A percentile compares a stretch with the other conserved stretches of the same genome.
Evolutionary conservation across 441 rosid genomes (phyloP).

Genomic region (Pelargonium myrrhifolium): DNA sequence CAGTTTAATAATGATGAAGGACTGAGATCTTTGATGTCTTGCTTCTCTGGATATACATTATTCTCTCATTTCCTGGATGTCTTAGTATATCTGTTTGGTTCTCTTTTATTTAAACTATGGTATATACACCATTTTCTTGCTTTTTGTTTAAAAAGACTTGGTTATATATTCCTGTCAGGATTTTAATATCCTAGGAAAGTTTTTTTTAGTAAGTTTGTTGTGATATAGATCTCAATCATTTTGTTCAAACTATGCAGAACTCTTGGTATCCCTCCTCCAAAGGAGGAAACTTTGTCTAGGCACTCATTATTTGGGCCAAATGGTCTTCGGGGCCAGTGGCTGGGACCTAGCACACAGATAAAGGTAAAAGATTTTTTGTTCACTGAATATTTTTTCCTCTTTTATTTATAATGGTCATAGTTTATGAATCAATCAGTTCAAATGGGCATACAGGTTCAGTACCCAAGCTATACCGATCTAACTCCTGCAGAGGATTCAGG

Average conservation of each 20-base stretch:
- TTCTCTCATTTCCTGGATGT: background rate
- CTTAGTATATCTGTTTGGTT: slow-evolving; percentile 1
- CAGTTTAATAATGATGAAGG: background rate
- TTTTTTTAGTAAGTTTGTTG: background rate
- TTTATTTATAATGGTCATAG: slow-evolving; percentile 1
- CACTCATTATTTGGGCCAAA: slow-evolving; percentile 89
- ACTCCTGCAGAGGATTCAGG: slow-evolving; percentile 37
- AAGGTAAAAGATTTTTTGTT: slow-evolving; percentile 40
- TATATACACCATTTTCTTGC: background rate
- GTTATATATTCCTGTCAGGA: background rate
- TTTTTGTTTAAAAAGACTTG: too few species aligned
- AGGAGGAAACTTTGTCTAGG: slow-evolving; percentile 82
- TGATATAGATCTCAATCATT: slow-evolving; percentile 3
- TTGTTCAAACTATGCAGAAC: slow-evolving; percentile 45
- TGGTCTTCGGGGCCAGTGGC: slow-evolving; percentile 83
- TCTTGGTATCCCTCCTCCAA: slow-evolving; percentile 59
- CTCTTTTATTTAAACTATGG: background rate
- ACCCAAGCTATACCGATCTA: slow-evolving; percentile 66
- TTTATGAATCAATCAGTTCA: slow-evolving; percentile 16
- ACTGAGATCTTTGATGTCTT: background rate
- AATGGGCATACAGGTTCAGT: slow-evolving; percentile 57
- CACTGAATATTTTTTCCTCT: background rate
- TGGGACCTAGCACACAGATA: slow-evolving; percentile 58
- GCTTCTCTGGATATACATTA: background rate
- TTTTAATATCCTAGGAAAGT: too few species aligned